Conservation (phyloP, 768 basidiomycete species). For the Tylopilus intermedius region DNA sequence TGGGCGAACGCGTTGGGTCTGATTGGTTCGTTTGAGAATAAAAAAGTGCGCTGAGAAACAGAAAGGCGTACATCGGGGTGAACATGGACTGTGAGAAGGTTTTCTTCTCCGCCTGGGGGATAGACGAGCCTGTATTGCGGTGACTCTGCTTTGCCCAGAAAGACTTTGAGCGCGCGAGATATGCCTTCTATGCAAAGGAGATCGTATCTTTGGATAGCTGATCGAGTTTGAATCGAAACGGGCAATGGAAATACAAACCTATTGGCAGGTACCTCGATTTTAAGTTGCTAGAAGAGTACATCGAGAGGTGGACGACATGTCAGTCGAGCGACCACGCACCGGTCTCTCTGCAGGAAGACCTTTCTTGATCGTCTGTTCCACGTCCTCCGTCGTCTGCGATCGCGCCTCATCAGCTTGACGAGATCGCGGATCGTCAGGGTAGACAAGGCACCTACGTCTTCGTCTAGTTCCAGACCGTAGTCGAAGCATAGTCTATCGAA, state of each 20-base stretch:
- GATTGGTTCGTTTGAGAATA: background rate
- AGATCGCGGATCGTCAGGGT: background rate
- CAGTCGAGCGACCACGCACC: slow-evolving; percentile 38
- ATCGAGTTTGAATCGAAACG: slow-evolving; percentile 1
- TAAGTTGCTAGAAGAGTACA: slow-evolving; percentile 67
- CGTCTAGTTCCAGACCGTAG: slow-evolving; percentile 95
- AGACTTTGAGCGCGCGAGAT: slow-evolving; percentile 77
- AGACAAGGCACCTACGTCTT: slow-evolving; percentile 65
- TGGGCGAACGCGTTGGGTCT: slow-evolving; percentile 83
- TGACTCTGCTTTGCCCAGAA: slow-evolving; percentile 63
- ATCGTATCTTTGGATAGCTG: slow-evolving; percentile 68
- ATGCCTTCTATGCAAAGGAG: slow-evolving; percentile 96
- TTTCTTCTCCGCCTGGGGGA: slow-evolving; percentile 61
- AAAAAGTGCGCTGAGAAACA: background rate
- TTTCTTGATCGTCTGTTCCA: slow-evolving; percentile 75
- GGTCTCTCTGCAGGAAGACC: slow-evolving; percentile 83
- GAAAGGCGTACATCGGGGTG: slow-evolving; percentile 58
- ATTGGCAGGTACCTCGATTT: slow-evolving; percentile 99
- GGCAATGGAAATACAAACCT: slow-evolving; percentile 43
- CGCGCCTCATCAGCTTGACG: background rate
- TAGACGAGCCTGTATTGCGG: slow-evolving; percentile 72
- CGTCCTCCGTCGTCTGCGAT: slow-evolving; percentile 79
- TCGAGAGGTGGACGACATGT: slow-evolving; percentile 4
- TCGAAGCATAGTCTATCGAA: slow-evolving; percentile 96
- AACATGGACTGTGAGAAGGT: slow-evolving; percentile 63